Conservation (phyloP, 768 basidiomycete species). For the Russula sp. region DNA sequence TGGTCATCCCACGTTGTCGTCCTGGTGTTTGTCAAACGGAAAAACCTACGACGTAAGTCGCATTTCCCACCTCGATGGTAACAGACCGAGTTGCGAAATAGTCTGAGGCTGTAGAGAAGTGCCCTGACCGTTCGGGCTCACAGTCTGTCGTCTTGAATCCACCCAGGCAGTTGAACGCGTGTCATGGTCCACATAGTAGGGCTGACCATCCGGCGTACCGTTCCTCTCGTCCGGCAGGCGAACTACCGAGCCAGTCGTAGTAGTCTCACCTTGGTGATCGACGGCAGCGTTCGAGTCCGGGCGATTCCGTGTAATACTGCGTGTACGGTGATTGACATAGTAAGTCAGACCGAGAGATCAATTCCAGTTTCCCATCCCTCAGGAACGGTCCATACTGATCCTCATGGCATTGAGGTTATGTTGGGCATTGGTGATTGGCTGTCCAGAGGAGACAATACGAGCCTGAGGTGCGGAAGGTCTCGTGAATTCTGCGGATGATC, state of each 20-base stretch:
- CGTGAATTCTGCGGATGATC: slow-evolving; percentile 28
- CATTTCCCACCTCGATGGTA: slow-evolving; percentile 99
- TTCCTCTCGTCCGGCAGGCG: slow-evolving; percentile 99
- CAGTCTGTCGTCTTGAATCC: slow-evolving; percentile 93
- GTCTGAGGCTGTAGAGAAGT: slow-evolving; percentile 88
- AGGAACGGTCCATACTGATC: slow-evolving; percentile 93
- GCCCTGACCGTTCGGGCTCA: slow-evolving; percentile 90
- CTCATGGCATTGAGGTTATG: slow-evolving; percentile 90
- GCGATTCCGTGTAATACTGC: too few relatives aligned
- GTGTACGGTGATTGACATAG: too few relatives aligned
- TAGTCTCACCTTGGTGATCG: slow-evolving; percentile 47
- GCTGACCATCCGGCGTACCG: slow-evolving; percentile 96
- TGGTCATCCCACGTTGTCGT: slow-evolving; percentile 99
- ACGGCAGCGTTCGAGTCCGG: too few relatives aligned
- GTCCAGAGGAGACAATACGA: slow-evolving; percentile 32
- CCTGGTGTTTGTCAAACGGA: too few relatives aligned
- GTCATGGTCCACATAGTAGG: slow-evolving; percentile 99
- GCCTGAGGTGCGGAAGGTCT: slow-evolving; percentile 43
- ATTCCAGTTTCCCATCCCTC: slow-evolving; percentile 95
- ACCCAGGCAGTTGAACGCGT: slow-evolving; percentile 99
- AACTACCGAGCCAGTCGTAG: slow-evolving; percentile 79
- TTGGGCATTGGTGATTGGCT: slow-evolving; percentile 42
- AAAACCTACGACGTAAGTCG: too few relatives aligned
- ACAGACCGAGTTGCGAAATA: slow-evolving; percentile 92
- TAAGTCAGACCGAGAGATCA: too few relatives aligned